Evolutionary conservation across 1,284 basidiomycete species (phyloP).

Genomic region (Leccinum fuscescens): DNA sequence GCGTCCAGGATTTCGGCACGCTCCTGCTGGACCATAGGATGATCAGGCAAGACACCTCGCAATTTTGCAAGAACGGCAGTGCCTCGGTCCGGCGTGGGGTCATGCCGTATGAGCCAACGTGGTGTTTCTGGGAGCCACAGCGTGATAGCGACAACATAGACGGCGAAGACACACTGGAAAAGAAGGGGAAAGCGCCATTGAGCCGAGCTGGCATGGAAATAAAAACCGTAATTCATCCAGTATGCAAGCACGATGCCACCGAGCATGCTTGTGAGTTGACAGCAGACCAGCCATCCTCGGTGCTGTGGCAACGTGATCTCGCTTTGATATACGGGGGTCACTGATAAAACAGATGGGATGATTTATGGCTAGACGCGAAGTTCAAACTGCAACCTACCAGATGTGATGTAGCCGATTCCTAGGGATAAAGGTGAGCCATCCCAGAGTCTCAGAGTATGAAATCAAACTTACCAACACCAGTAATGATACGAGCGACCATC

Average conservation of each 20-base stretch:
- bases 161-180: conserved; percentile 16
- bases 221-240: conserved; percentile 19
- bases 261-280: conserved; percentile 18
- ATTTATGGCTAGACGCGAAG: background rate
- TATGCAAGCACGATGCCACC: conserved; percentile 14
- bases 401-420: conserved; percentile 21
- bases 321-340: conserved; percentile 18
- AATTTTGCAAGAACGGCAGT: conserved; percentile 16
- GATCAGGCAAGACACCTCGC: conserved; percentile 6
- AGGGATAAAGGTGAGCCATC: background rate
- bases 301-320: conserved; percentile 17
- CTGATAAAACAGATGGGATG: background rate
- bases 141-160: conserved; percentile 13
- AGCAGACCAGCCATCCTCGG: conserved; percentile 18
- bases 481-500: conserved; percentile 15
- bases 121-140: conserved; percentile 20
- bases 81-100: conserved; percentile 9
- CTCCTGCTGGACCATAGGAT: conserved; percentile 11
- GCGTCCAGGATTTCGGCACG: conserved; percentile 12
- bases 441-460: background rate
- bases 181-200: conserved; percentile 20
- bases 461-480: conserved; percentile 10
- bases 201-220: conserved; percentile 12
- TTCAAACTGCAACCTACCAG: background rate
- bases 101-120: conserved; percentile 19